phyloP scores from a whole-genome alignment of 495 filamentous ascomycete species.

The Melanomma pulvis-pyrius region DNA sequence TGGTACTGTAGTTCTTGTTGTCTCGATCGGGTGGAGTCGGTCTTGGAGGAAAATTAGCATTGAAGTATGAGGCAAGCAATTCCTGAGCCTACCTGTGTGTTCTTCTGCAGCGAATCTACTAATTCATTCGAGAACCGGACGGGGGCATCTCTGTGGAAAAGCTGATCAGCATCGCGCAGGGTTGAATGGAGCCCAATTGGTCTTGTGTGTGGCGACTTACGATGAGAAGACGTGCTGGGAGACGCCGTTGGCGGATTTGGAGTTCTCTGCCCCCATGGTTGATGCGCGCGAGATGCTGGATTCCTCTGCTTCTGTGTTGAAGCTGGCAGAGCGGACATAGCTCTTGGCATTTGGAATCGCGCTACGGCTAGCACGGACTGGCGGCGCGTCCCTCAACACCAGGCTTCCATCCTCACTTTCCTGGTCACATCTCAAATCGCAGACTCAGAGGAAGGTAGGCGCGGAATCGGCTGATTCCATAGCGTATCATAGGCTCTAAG shows the following conservation, averaged over 20 bases:
- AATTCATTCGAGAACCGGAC: constrained; percentile 85
- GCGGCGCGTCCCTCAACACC: constrained; percentile 20
- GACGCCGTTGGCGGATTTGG: constrained; percentile 40
- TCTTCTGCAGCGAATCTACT: constrained; percentile 77
- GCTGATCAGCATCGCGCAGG: constrained; percentile 15
- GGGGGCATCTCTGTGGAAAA: constrained; percentile 67
- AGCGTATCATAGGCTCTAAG: no score
- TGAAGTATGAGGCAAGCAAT: background rate
- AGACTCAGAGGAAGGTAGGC: background rate
- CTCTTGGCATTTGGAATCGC: constrained; percentile 22
- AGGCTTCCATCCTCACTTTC: constrained; percentile 2
- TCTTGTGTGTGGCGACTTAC: constrained; percentile 31
- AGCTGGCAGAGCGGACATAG: constrained; percentile 3
- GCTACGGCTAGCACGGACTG: constrained; percentile 10
- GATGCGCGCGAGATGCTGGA: constrained; percentile 12
- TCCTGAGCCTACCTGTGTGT: constrained; percentile 67
- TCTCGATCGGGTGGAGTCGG: constrained; percentile 81
- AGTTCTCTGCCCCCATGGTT: constrained; percentile 47
- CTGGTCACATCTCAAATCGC: background rate
- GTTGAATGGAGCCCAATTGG: constrained; percentile 10
- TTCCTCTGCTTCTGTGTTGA: constrained; percentile 17
- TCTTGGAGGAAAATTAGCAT: constrained; percentile 54
- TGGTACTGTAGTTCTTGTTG: constrained; percentile 86
- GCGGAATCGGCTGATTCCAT: no score
- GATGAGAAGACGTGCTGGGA: constrained; percentile 46